phyloP scores from a whole-genome alignment of 306 rosid genomes.

The Hippophae rhamnoides region DNA sequence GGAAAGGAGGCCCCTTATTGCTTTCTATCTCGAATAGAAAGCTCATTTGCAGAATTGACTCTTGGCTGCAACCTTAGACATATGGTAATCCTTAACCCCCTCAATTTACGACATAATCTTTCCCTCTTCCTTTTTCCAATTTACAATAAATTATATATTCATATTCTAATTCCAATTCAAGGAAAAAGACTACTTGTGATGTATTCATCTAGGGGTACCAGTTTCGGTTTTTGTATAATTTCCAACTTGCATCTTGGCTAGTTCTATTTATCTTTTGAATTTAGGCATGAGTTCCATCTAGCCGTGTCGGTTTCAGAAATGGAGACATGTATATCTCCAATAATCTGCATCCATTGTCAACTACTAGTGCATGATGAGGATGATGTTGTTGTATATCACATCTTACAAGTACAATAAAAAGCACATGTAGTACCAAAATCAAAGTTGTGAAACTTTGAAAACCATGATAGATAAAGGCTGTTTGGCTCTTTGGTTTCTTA shows the following conservation, averaged over 20 bases:
- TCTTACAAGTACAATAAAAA: too few species aligned
- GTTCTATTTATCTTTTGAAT: background rate
- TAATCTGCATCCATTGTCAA: too few species aligned
- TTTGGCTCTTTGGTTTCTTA: too few species aligned
- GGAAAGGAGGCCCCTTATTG: constrained; percentile 78
- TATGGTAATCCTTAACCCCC: constrained; percentile 45
- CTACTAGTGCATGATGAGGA: too few species aligned
- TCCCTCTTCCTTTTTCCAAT: background rate
- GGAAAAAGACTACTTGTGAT: too few species aligned
- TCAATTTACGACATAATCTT: constrained; percentile 1
- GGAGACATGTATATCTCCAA: too few species aligned
- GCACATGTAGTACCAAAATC: too few species aligned
- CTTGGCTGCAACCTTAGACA: constrained; percentile 72
- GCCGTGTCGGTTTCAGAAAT: background rate
- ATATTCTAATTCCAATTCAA: background rate
- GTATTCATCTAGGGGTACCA: background rate
- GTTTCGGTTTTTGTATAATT: background rate
- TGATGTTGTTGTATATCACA: too few species aligned
- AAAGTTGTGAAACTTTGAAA: too few species aligned
- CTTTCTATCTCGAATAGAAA: constrained; percentile 65
- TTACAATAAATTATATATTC: too few species aligned
- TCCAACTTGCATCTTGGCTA: background rate
- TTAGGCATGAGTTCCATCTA: background rate
- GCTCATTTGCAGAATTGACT: constrained; percentile 58
- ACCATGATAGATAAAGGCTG: too few species aligned